Conservation (phyloP, 1,139 yeast species). For the Taphrina populina region DNA sequence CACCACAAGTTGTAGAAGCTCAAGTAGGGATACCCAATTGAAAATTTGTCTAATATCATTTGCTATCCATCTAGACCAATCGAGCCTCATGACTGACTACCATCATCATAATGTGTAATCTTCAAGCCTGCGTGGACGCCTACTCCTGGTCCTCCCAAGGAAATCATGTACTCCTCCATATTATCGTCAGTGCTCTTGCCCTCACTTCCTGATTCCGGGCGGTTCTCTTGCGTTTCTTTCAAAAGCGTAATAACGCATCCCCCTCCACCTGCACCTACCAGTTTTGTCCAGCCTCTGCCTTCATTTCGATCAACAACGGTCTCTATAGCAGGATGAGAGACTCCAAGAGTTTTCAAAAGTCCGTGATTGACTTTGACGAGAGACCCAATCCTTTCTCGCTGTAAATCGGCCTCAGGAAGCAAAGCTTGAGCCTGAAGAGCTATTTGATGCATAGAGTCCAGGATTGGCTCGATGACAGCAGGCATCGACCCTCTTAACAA, state of each 20-base stretch:
- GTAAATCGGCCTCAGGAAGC: neutral
- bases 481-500: slow-evolving; percentile 56
- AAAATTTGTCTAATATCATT: too few species aligned
- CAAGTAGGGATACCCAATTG: too few species aligned
- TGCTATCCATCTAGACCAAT: too few species aligned
- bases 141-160: slow-evolving; percentile 13
- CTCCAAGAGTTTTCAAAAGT: slow-evolving; percentile 78
- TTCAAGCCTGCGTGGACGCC: slow-evolving; percentile 1
- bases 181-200: neutral
- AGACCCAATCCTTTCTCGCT: slow-evolving; percentile 50
- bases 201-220: neutral
- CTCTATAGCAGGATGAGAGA: slow-evolving; percentile 86
- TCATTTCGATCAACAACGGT: slow-evolving; percentile 62
- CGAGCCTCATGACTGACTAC: too few species aligned
- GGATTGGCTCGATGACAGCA: slow-evolving; percentile 55
- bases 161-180: slow-evolving; percentile 1
- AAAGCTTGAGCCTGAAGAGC: slow-evolving; percentile 59
- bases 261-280: slow-evolving; percentile 99
- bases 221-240: slow-evolving; percentile 47
- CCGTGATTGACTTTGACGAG: slow-evolving; percentile 88
- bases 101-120: slow-evolving; percentile 1
- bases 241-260: slow-evolving; percentile 94
- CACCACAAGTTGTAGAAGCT: too few species aligned
- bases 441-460: slow-evolving; percentile 52
- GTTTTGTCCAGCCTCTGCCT: slow-evolving; percentile 78